A percentile compares a stretch with the other conserved stretches of the same genome.
Conservation (phyloP, 192 early-diverging fungal species). For the Entomortierella parvispora region DNA sequence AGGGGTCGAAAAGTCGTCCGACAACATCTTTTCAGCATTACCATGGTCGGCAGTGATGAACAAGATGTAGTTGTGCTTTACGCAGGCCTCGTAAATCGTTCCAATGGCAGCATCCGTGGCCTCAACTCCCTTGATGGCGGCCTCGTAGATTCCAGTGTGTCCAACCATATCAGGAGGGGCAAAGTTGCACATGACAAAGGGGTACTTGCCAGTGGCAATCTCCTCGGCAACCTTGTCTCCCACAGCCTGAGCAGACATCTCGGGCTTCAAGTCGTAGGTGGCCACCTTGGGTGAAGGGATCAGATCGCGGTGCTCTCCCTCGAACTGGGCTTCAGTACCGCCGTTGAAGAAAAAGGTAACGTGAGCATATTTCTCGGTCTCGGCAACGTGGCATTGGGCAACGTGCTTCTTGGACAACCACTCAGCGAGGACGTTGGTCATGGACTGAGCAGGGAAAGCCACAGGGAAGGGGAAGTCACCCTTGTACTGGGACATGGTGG, state of each 20-base stretch:
- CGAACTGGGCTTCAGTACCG: conserved; percentile 93
- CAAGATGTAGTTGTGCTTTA: conserved; percentile 85
- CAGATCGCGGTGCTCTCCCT: conserved; percentile 88
- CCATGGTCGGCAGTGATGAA: conserved; percentile 99
- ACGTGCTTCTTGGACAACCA: conserved; percentile 92
- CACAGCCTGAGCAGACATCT: conserved; percentile 92
- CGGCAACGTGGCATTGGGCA: conserved; percentile 95
- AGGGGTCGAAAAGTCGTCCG: conserved; percentile 82
- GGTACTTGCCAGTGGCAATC: conserved; percentile 81
- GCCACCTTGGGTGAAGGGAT: conserved; percentile 94
- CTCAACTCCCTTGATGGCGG: conserved; percentile 90
- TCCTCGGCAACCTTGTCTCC: conserved; percentile 91
- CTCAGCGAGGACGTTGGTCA: conserved; percentile 98
- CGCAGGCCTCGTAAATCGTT: conserved; percentile 92
- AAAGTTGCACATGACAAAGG: conserved; percentile 99
- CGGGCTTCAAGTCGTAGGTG: conserved; percentile 97
- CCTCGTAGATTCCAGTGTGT: conserved; percentile 96
- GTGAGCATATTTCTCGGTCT: conserved; percentile 99
- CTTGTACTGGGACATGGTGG: conserved; percentile 99
- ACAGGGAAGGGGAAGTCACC: conserved; percentile 94
- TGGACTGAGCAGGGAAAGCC: conserved; percentile 95
- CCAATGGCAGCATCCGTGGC: conserved; percentile 97
- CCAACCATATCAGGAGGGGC: conserved; percentile 98
- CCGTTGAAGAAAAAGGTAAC: conserved; percentile 99
- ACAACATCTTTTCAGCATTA: conserved; percentile 99